Evolutionary conservation across 441 rosid species (phyloP).

Genomic region (Gossypium trilobum): DNA sequence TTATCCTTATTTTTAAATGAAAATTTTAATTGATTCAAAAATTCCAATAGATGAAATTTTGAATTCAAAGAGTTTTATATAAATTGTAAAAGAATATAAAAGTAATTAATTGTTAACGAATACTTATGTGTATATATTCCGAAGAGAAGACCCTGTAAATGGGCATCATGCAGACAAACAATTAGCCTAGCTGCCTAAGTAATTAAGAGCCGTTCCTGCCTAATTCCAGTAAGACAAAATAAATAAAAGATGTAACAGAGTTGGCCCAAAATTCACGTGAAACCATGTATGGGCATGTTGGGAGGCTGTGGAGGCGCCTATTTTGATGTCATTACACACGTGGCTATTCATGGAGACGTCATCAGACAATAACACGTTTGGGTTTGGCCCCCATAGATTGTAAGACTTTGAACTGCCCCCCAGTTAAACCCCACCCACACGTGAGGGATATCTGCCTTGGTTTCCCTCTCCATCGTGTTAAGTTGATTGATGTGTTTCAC

Average conservation of each 20-base stretch:
- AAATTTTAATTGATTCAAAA: too few relatives aligned
- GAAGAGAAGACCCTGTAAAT: not conserved
- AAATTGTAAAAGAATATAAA: not conserved
- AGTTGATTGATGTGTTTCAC: not conserved
- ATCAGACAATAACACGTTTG: slow-evolving; percentile 38
- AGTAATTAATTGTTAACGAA: too few relatives aligned
- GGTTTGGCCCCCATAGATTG: not conserved
- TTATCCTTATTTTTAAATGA: too few relatives aligned
- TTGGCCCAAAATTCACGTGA: slow-evolving; percentile 25
- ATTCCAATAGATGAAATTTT: too few relatives aligned
- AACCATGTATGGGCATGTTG: slow-evolving; percentile 24
- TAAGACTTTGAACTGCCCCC: slow-evolving; percentile 27
- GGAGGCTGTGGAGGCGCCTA: slow-evolving; percentile 13
- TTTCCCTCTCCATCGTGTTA: slow-evolving; percentile 20
- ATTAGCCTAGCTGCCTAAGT: not conserved
- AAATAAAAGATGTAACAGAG: not conserved
- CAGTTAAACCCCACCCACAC: slow-evolving; percentile 36
- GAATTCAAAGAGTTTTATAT: not conserved
- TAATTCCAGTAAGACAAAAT: not conserved
- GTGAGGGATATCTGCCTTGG: slow-evolving; percentile 35
- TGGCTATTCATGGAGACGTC: slow-evolving; percentile 9
- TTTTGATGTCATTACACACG: slow-evolving; percentile 26
- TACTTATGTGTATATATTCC: too few relatives aligned
- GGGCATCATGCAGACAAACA: not conserved
- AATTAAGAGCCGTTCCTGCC: not conserved